Evolutionary conservation across 441 rosid genomes (phyloP).

Genomic region (Rhodomyrtus psidioides): DNA sequence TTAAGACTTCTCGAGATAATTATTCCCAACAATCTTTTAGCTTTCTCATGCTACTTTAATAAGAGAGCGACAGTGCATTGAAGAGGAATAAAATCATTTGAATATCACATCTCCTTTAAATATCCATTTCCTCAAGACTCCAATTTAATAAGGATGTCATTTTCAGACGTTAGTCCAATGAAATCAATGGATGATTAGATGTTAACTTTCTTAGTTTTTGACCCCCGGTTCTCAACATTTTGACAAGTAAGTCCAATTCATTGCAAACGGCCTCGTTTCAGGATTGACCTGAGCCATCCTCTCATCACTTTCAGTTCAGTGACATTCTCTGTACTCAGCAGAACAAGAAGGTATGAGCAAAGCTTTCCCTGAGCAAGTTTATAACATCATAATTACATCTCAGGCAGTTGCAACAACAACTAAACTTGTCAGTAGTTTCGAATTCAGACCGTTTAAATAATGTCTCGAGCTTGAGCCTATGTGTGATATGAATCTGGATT

Average conservation of each 20-base stretch:
- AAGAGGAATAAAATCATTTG: neutral
- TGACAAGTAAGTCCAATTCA: neutral
- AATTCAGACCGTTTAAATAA: too few species aligned
- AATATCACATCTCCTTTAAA: neutral
- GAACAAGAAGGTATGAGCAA: neutral
- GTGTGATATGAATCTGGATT: neutral
- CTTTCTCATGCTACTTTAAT: neutral
- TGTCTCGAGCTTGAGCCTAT: too few species aligned
- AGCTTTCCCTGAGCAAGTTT: neutral
- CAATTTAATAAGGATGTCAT: neutral
- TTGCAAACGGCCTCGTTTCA: neutral
- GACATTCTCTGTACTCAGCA: accelerated
- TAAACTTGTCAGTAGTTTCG: accelerated
- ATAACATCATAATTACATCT: neutral
- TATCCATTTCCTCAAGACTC: neutral
- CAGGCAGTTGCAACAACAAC: too few species aligned
- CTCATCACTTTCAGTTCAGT: neutral
- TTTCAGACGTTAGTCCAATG: neutral
- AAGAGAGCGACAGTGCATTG: neutral
- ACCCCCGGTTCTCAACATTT: neutral
- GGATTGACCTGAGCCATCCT: neutral
- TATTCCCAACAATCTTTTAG: neutral
- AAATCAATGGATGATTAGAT: neutral
- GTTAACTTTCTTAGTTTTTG: neutral
- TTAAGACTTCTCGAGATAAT: accelerated